These are phyloP conservation scores for Geosmithia flava DNA, from an alignment of 2,329 filamentous ascomycete species.

Conservation along the genomic window DNA sequence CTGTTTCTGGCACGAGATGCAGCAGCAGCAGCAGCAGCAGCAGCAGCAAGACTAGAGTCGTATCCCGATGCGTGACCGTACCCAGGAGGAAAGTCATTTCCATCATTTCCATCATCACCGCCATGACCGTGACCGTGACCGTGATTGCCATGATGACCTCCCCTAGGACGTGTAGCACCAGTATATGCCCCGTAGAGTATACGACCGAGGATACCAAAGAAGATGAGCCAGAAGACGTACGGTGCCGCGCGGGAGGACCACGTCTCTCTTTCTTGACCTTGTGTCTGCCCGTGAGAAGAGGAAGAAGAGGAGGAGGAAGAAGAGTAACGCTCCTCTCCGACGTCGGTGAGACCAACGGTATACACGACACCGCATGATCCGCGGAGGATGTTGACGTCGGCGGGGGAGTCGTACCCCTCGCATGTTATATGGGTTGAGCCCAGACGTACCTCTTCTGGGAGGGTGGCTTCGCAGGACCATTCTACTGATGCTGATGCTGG, in stretches of 20 bases:
- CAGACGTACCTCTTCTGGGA: constrained; percentile 54
- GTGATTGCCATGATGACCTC: constrained; percentile 20
- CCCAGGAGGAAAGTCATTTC: too few relatives aligned
- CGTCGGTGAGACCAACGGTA: constrained; percentile 61
- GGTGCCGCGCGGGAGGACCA: background rate
- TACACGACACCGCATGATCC: constrained; percentile 94
- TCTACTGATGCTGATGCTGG: constrained; percentile 36
- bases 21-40: too few relatives aligned
- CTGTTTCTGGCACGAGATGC: too few relatives aligned
- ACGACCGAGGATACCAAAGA: constrained; percentile 45
- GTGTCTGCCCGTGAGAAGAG: background rate
- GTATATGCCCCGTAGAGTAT: constrained; percentile 46
- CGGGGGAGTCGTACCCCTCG: constrained; percentile 67
- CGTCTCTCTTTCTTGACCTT: background rate
- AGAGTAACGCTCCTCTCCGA: constrained; percentile 60
- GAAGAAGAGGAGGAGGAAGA: constrained; percentile 38
- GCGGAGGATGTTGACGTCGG: constrained; percentile 79
- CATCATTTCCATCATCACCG: constrained; percentile 5
- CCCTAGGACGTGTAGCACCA: too few relatives aligned
- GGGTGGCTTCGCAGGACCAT: constrained; percentile 68
- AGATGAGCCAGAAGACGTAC: constrained; percentile 46
- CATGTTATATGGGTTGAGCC: constrained; percentile 84
- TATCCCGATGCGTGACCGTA: too few relatives aligned
- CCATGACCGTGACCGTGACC: constrained; percentile 23
- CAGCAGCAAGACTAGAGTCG: too few relatives aligned